Conservation (phyloP, 2,329 filamentous ascomycete species). For the Paecilomyces fulvus region DNA sequence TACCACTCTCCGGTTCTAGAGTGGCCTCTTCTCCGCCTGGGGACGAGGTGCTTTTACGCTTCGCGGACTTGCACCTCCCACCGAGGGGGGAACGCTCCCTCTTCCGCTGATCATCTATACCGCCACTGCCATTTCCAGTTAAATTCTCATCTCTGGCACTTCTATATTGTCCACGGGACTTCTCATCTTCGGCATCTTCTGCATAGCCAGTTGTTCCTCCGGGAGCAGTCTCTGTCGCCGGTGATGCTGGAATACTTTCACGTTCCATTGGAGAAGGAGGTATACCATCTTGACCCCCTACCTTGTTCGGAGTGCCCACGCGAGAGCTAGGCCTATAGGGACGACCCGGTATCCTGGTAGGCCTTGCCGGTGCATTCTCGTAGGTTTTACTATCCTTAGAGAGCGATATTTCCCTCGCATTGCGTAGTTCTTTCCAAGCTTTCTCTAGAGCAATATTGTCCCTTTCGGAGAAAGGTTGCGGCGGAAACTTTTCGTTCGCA, state of each 20-base stretch:
- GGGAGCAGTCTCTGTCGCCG: neutral
- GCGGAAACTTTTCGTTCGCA: conserved; percentile 49
- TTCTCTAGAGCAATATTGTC: conserved; percentile 75
- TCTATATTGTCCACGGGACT: conserved; percentile 9
- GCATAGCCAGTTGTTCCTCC: too few species aligned
- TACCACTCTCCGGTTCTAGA: conserved; percentile 13
- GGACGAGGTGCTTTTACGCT: conserved; percentile 19
- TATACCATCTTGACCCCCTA: conserved; percentile 8
- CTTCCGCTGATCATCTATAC: conserved; percentile 14
- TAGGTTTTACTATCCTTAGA: conserved; percentile 3
- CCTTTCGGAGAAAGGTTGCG: conserved; percentile 67
- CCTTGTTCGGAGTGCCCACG: conserved; percentile 6
- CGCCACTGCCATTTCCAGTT: conserved; percentile 7
- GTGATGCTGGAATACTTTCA: neutral
- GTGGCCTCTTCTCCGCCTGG: conserved; percentile 18
- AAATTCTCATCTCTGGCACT: conserved; percentile 12
- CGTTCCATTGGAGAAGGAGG: neutral
- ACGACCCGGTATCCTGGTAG: conserved; percentile 18
- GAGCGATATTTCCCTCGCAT: conserved; percentile 8
- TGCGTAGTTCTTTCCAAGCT: conserved; percentile 59
- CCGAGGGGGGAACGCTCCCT: conserved; percentile 25
- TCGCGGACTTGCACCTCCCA: conserved; percentile 17
- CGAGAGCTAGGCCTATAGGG: conserved; percentile 6
- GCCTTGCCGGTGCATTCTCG: conserved; percentile 5
- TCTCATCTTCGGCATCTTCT: conserved; percentile 7